Evolutionary conservation across 1,284 basidiomycete species (phyloP).

Genomic region (Ceratobasidium theobromae): DNA sequence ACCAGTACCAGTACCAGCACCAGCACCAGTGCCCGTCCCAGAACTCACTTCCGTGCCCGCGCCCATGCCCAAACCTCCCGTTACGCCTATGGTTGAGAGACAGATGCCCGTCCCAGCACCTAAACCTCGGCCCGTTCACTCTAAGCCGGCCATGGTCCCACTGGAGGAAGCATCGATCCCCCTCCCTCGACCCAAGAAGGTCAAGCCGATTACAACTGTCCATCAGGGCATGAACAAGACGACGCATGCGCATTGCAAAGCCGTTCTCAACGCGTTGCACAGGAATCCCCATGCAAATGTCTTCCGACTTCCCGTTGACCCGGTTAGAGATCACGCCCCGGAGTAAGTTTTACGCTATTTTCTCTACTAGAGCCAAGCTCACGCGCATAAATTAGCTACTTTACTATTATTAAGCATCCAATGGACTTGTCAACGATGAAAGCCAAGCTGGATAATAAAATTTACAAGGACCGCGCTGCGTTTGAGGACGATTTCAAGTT

Average conservation of each 20-base stretch:
- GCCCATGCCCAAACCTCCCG: background rate
- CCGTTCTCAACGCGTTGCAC: conserved; percentile 53
- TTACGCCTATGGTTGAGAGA: background rate
- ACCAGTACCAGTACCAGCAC: background rate
- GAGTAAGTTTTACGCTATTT: conserved; percentile 54
- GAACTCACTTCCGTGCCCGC: background rate
- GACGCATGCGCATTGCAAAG: conserved; percentile 51
- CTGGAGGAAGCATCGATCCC: conserved; percentile 4
- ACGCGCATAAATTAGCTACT: conserved; percentile 62
- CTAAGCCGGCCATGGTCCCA: background rate
- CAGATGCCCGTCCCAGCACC: conserved; percentile 12
- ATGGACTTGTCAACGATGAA: conserved; percentile 94
- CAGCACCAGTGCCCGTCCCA: background rate
- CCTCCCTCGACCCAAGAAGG: conserved; percentile 18
- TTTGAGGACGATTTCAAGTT: conserved; percentile 88
- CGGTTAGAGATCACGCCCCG: conserved; percentile 79
- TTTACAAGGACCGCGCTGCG: conserved; percentile 78
- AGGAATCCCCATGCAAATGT: conserved; percentile 73
- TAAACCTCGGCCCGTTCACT: no score
- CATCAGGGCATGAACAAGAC: conserved; percentile 35
- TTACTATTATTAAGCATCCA: conserved; percentile 85
- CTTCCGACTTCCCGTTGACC: conserved; percentile 90
- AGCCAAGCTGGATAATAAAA: conserved; percentile 82
- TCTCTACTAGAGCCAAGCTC: background rate
- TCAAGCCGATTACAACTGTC: conserved; percentile 3